Base-by-base conservation (phyloP, 768 basidiomycete genomes). In the Saitozyma sp. region DNA sequence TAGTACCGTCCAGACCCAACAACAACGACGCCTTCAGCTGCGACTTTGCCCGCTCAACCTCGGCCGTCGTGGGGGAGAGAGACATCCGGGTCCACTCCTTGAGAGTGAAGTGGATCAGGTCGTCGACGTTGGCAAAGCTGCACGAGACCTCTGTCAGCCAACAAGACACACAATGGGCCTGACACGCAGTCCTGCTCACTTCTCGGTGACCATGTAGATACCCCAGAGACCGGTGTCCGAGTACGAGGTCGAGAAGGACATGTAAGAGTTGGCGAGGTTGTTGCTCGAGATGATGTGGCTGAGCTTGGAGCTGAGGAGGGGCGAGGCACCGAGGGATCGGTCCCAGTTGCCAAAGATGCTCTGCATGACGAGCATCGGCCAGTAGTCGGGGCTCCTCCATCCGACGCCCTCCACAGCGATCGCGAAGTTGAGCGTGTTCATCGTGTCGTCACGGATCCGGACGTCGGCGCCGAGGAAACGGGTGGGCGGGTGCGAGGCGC, bases 341-440 rank as follows among this genome's bases (percentile, higher is more conserved):
- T 99, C 95, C 96, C 96, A 99, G 86, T 98, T 99, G 66, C 96
- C 96, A 82, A 98, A 89, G 82, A 98, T 91, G 74, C 87, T 88
- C 80, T 95, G 91, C 88, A 96, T 91, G 78, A 92, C 93, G 83
- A 97, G 87, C 94, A 99, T 95, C 64, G 94, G 92, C 87, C 91
- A 98, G 84, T 98, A 98, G 82, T 99, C 96, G 38, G 95, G 93
- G 9, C 90, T 92, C 72, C 88, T 91, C 94, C 95, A 97, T 80
- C 92, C 88, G 60, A 95, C 94, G 79, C 96, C 96, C 80, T 98
- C 94, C 51, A 98, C 93, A 39, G 96, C 92, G 73, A 99, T 89
- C 66, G 95, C 95, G 75, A 99, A 85, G 83, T 98, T 89, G 63
- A 90, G 89, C 7, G 91, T 92, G 29, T 88, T 85, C 77, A 89